Conservation (phyloP, 352 stramenopile species). For the Globisporangium okanoganense region DNA sequence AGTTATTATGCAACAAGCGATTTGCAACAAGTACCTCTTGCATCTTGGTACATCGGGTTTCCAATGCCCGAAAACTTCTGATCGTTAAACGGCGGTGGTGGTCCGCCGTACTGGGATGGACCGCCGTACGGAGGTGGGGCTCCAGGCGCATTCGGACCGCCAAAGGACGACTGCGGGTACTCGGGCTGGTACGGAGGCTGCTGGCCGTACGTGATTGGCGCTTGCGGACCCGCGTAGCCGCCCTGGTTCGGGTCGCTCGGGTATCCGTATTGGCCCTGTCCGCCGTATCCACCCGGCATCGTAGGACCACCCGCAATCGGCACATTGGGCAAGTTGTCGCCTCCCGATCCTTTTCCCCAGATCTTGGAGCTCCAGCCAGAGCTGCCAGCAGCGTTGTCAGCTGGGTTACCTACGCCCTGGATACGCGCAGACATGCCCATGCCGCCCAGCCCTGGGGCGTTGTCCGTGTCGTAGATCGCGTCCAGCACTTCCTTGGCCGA, state of each 20-base stretch:
- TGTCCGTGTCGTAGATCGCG: conserved; percentile 91
- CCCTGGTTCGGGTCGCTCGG: conserved; percentile 39
- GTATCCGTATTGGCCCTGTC: conserved; percentile 42
- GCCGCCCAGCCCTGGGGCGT: conserved; percentile 44
- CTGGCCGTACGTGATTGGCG: conserved; percentile 33
- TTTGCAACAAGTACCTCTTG: conserved; percentile 34
- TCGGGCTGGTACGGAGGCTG: conserved; percentile 42
- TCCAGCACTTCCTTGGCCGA: conserved; percentile 94
- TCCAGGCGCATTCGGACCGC: conserved; percentile 24
- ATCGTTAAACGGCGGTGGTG: conserved; percentile 54
- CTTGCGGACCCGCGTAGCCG: conserved; percentile 38
- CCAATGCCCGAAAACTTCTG: conserved; percentile 91
- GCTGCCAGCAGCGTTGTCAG: conserved; percentile 29
- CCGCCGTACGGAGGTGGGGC: conserved; percentile 30
- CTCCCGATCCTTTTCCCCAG: conserved; percentile 58
- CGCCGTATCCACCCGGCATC: conserved; percentile 36
- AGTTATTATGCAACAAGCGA: not conserved
- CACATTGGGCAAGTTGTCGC: conserved; percentile 43
- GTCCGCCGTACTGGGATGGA: conserved; percentile 36
- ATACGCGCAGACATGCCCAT: conserved; percentile 85
- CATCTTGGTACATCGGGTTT: conserved; percentile 94
- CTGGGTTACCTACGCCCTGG: conserved; percentile 70
- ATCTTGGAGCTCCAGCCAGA: conserved; percentile 75
- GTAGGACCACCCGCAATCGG: conserved; percentile 54
- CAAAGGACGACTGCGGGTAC: conserved; percentile 37